Evolutionary conservation across 495 filamentous ascomycete species (phyloP).

Genomic region (Staphylotrichum longicolle): DNA sequence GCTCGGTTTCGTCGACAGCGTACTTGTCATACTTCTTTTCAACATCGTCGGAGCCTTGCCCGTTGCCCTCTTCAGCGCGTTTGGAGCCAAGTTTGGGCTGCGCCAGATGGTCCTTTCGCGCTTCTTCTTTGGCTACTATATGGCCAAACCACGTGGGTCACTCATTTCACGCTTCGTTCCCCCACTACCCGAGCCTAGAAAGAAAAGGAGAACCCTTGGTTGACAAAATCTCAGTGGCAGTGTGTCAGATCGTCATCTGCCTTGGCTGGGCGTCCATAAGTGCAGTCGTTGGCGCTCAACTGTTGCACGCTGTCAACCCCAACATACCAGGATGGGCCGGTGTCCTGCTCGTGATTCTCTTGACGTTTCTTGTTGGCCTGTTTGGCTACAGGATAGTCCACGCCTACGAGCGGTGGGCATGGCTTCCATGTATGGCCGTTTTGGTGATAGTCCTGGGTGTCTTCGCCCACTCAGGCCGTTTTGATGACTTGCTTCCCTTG

Average conservation of each 20-base stretch:
- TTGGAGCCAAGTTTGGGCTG: conserved; percentile 73
- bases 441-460: conserved; percentile 73
- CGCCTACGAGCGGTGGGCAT: conserved; percentile 72
- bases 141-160: conserved; percentile 42
- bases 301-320: conserved; percentile 72
- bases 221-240: conserved; percentile 50
- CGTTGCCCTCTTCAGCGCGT: conserved; percentile 77
- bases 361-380: conserved; percentile 67
- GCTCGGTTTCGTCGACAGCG: conserved; percentile 74
- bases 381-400: conserved; percentile 85
- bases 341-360: conserved; percentile 71
- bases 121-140: conserved; percentile 76
- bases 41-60: conserved; percentile 72
- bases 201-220: not conserved
- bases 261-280: conserved; percentile 76
- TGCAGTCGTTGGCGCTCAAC: conserved; percentile 78
- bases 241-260: conserved; percentile 75
- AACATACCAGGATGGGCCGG: conserved; percentile 71
- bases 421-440: conserved; percentile 75
- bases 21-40: conserved; percentile 69
- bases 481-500: conserved; percentile 64
- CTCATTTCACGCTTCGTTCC: not conserved
- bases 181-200: not conserved
- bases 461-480: conserved; percentile 72
- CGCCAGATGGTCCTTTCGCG: conserved; percentile 85